A percentile compares a stretch with the other conserved stretches of the same genome.
Conservation (phyloP, 768 basidiomycete species). For the Termitomyces sp. region DNA sequence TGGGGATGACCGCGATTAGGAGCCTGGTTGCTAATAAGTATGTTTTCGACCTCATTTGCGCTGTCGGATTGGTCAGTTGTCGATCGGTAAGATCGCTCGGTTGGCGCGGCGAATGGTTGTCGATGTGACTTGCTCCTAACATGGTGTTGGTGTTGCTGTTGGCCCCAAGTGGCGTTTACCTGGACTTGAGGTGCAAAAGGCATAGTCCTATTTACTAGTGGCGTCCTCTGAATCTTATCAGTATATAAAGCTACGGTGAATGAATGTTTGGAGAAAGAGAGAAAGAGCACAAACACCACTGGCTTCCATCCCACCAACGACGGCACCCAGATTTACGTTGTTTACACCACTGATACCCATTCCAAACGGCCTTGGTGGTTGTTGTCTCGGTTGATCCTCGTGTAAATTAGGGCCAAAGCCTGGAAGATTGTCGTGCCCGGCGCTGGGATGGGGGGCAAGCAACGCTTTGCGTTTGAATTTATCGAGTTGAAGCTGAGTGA, state of each 20-base stretch:
- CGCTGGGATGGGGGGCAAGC: slow-evolving; percentile 40
- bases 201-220: slow-evolving; percentile 50
- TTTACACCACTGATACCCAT: slow-evolving; percentile 13
- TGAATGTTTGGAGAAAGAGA: neutral
- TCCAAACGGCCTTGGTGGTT: slow-evolving; percentile 11
- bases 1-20: slow-evolving; percentile 17
- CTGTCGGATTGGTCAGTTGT: slow-evolving; percentile 63
- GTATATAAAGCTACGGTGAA: neutral
- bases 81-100: slow-evolving; percentile 41
- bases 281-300: slow-evolving; percentile 43
- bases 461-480: slow-evolving; percentile 81
- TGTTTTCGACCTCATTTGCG: slow-evolving; percentile 68
- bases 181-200: slow-evolving; percentile 23
- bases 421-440: slow-evolving; percentile 14
- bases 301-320: slow-evolving; percentile 65
- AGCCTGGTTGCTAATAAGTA: slow-evolving; percentile 37
- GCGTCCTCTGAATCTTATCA: slow-evolving; percentile 65
- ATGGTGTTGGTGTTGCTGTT: slow-evolving; percentile 28
- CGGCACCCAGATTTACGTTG: slow-evolving; percentile 45
- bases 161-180: slow-evolving; percentile 25
- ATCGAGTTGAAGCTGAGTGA: slow-evolving; percentile 63
- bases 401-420: slow-evolving; percentile 12
- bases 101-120: slow-evolving; percentile 40
- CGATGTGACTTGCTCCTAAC: slow-evolving; percentile 40
- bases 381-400: slow-evolving; percentile 8